Percentiles rank a stretch among this genome's conserved stretches.
These are phyloP conservation scores for Pseudogymnoascus sp. DNA, from an alignment of 2,329 filamentous ascomycete species.

Conservation along the genomic window DNA sequence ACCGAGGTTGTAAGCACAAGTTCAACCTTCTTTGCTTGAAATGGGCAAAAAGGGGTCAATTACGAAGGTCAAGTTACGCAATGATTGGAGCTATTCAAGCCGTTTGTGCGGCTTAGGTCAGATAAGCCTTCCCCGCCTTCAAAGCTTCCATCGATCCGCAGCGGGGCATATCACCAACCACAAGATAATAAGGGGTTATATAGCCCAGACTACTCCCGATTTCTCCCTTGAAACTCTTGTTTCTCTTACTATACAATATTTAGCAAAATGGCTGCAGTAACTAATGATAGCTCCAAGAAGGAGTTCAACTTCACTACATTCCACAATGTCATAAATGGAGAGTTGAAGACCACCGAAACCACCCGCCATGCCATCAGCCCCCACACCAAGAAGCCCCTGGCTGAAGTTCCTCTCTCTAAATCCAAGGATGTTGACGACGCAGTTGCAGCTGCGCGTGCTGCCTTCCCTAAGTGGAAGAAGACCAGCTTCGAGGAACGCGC, in stretches of 20 bases:
- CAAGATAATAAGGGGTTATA: neutral
- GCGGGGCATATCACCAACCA: neutral
- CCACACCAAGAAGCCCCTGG: constrained; percentile 11
- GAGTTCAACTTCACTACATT: constrained; percentile 11
- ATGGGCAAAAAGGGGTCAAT: neutral
- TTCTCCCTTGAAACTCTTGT: neutral
- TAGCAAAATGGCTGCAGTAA: neutral
- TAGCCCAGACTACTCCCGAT: neutral
- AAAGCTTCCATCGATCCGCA: neutral
- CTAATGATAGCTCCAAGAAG: constrained; percentile 3
- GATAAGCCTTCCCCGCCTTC: neutral
- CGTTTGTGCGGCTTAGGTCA: neutral
- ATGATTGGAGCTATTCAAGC: neutral
- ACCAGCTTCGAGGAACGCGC: constrained; percentile 36
- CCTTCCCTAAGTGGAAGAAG: constrained; percentile 38
- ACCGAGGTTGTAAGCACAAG: neutral
- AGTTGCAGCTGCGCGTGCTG: constrained; percentile 36
- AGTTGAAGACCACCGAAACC: constrained; percentile 6
- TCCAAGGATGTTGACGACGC: constrained; percentile 36
- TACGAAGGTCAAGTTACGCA: neutral
- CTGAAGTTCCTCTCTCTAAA: constrained; percentile 32
- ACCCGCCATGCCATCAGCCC: constrained; percentile 14
- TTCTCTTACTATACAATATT: neutral
- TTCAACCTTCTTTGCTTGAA: neutral
- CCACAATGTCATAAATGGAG: constrained; percentile 15